These are phyloP conservation scores for Podaxis carcinomalis DNA, from an alignment of 768 basidiomycete species.

Conservation along the genomic window DNA sequence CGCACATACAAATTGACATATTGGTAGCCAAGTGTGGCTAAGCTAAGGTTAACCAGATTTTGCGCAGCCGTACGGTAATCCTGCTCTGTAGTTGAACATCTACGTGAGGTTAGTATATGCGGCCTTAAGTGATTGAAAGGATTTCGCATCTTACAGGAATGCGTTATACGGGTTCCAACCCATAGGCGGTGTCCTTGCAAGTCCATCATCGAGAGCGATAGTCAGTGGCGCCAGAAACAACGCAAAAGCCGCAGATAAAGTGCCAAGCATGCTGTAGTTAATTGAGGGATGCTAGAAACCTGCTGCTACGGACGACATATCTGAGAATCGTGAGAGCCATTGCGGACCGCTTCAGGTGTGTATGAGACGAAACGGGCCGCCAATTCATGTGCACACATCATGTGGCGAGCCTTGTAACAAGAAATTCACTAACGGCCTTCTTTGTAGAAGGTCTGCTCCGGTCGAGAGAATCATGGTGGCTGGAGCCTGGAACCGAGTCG, in stretches of 20 bases:
- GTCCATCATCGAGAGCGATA: conserved; percentile 31
- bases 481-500: no score
- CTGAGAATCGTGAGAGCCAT: background rate
- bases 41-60: conserved; percentile 31
- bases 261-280: conserved; percentile 5
- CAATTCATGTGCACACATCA: conserved; percentile 7
- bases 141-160: conserved; percentile 29
- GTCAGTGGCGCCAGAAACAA: conserved; percentile 11
- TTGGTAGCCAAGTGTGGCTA: conserved; percentile 34
- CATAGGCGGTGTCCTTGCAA: conserved; percentile 40
- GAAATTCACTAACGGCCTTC: background rate
- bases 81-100: conserved; percentile 37
- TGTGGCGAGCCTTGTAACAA: background rate
- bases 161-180: conserved; percentile 49
- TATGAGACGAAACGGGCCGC: background rate
- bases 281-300: background rate
- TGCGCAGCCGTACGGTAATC: conserved; percentile 38
- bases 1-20: conserved; percentile 37
- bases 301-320: background rate
- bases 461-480: no score
- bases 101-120: conserved; percentile 12
- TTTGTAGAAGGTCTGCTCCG: background rate
- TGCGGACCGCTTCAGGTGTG: background rate
- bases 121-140: background rate
- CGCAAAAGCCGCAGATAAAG: background rate